Percentiles rank a stretch among this genome's conserved stretches.
Conservation (phyloP, 257 asterid species). For the Echium plantagineum region DNA sequence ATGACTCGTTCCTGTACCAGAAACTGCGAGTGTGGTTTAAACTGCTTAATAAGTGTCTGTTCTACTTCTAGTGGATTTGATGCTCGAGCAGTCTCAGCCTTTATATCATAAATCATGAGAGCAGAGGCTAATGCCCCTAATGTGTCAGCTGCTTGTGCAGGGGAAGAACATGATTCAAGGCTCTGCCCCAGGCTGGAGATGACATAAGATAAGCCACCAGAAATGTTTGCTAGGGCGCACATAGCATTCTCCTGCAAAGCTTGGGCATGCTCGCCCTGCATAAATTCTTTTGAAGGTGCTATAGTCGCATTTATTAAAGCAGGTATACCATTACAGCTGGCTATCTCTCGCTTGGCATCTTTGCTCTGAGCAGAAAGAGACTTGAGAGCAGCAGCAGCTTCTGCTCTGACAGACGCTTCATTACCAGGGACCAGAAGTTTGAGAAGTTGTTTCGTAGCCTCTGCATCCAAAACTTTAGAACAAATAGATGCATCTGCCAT, state of each 20-base stretch:
- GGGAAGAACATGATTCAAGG: constrained; percentile 84
- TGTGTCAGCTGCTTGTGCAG: constrained; percentile 93
- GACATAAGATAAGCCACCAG: constrained; percentile 91
- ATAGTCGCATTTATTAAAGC: constrained; percentile 89
- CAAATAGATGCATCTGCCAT: constrained; percentile 93
- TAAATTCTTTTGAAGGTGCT: constrained; percentile 97
- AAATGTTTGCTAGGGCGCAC: constrained; percentile 98
- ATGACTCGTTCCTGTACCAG: constrained; percentile 90
- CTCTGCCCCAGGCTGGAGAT: constrained; percentile 97
- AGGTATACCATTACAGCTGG: constrained; percentile 84
- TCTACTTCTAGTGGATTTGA: constrained; percentile 89
- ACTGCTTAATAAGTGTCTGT: constrained; percentile 65
- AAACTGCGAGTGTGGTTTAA: constrained; percentile 50
- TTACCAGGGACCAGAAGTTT: constrained; percentile 77
- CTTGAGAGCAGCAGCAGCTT: constrained; percentile 92
- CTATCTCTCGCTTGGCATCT: constrained; percentile 78
- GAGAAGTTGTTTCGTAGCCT: constrained; percentile 72
- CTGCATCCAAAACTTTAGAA: constrained; percentile 61
- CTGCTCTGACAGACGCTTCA: constrained; percentile 90
- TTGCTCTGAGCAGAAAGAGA: constrained; percentile 91
- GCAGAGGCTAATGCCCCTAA: constrained; percentile 98
- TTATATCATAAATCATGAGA: constrained; percentile 82
- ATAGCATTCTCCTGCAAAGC: constrained; percentile 98
- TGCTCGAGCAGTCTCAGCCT: constrained; percentile 68
- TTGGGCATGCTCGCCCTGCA: constrained; percentile 98